These are phyloP conservation scores for Vitis hybrid DNA, from an alignment of 177 flowering plant species.

Conservation along the genomic window DNA sequence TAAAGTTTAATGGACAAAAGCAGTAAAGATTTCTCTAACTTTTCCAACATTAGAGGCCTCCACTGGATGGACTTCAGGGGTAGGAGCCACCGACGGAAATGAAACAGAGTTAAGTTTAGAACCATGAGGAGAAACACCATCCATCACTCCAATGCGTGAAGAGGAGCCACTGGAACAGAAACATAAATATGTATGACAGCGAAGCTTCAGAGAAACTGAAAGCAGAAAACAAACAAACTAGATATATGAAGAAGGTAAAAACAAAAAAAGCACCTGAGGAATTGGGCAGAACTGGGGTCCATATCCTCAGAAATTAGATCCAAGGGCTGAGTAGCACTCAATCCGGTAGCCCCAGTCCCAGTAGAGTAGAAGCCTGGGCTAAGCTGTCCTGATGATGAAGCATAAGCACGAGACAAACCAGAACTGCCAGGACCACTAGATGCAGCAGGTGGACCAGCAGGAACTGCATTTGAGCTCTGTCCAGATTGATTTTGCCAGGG, in stretches of 20 bases:
- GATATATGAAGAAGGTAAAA: not conserved
- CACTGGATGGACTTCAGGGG: constrained; percentile 45
- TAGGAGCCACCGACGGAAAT: constrained; percentile 39
- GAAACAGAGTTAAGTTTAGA: constrained; percentile 46
- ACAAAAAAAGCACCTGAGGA: constrained; percentile 42
- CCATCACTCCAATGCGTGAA: constrained; percentile 41
- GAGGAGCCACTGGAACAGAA: constrained; percentile 48
- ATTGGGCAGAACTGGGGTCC: constrained; percentile 49
- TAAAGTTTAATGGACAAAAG: not conserved
- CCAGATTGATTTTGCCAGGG: constrained; percentile 92
- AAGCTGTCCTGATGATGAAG: constrained; percentile 53
- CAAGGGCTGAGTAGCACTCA: constrained; percentile 47
- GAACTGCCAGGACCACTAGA: constrained; percentile 33
- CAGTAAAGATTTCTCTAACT: constrained; percentile 28
- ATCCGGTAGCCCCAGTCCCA: constrained; percentile 46
- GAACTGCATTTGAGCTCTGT: constrained; percentile 54
- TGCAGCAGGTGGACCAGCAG: constrained; percentile 46
- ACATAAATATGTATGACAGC: too few relatives aligned
- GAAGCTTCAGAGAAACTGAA: too few relatives aligned
- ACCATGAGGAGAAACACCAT: constrained; percentile 41
- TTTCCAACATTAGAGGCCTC: constrained; percentile 49
- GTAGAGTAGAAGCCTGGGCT: constrained; percentile 45
- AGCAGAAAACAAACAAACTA: too few relatives aligned
- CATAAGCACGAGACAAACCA: constrained; percentile 47
- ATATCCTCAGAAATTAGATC: constrained; percentile 65